phyloP scores from a whole-genome alignment of 768 basidiomycete species.

The Lactifluus piperatus region DNA sequence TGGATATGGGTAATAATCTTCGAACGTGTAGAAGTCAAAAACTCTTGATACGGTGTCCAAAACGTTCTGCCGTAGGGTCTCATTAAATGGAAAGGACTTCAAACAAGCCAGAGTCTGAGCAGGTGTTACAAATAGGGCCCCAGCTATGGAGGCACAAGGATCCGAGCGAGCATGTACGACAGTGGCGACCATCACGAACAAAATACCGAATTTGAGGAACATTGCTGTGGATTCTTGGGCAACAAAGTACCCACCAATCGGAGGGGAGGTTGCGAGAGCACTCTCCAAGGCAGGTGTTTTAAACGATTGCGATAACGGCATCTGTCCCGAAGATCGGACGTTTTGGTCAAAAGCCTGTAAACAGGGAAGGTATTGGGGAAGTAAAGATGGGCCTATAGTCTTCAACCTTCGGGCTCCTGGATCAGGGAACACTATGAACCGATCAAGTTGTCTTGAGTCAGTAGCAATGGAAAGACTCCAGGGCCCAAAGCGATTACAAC shows the following conservation, averaged over 20 bases:
- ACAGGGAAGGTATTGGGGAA: neutral
- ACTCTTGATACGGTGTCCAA: conserved; percentile 25
- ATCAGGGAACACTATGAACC: conserved; percentile 8
- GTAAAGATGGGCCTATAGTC: neutral
- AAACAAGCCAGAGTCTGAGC: conserved; percentile 16
- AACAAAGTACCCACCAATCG: neutral
- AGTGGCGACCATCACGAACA: neutral
- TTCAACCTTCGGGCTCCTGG: neutral
- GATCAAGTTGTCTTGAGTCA: neutral
- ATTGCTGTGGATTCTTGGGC: neutral
- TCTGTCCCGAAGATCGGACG: neutral
- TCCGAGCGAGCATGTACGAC: neutral
- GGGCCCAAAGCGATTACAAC: neutral
- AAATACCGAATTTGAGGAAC: neutral
- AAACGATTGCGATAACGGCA: neutral
- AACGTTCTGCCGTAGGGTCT: conserved; percentile 32
- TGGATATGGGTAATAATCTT: conserved; percentile 31
- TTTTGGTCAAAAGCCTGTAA: neutral
- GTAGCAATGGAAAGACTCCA: neutral
- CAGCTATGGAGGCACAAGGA: conserved; percentile 9
- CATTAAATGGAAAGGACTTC: conserved; percentile 33
- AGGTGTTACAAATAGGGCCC: neutral
- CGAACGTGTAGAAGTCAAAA: conserved; percentile 36
- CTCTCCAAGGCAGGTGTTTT: neutral
- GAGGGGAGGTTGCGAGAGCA: neutral